These are phyloP conservation scores for Annona cherimola DNA, from an alignment of 164 flowering plant genomes.

Conservation along the genomic window DNA sequence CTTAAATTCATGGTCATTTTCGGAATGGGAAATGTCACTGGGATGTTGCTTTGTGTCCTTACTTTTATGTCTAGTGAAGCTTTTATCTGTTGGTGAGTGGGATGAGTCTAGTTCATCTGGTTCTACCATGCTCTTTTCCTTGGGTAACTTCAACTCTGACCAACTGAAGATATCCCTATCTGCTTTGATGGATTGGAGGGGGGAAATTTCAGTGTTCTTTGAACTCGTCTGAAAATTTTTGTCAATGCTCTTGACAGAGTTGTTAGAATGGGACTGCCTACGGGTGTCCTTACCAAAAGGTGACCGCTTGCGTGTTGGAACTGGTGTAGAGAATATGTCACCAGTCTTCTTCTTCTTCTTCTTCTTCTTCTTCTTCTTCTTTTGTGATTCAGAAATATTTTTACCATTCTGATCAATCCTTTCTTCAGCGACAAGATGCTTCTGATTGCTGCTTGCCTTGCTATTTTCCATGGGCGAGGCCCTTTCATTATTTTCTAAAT, in stretches of 20 bases:
- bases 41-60: conserved; percentile 23
- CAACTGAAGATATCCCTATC: conserved; percentile 25
- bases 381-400: conserved; percentile 21
- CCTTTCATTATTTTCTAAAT: conserved; percentile 44
- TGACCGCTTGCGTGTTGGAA: conserved; percentile 58
- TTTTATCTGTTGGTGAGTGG: conserved; percentile 24
- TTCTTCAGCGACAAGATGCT: conserved; percentile 24
- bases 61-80: conserved; percentile 34
- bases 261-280: conserved; percentile 27
- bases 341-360: conserved; percentile 4
- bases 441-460: conserved; percentile 39
- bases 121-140: conserved; percentile 9
- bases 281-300: conserved; percentile 32
- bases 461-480: conserved; percentile 42
- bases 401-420: conserved; percentile 15
- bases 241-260: conserved; percentile 20
- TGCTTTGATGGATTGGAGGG: conserved; percentile 17
- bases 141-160: conserved; percentile 18
- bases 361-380: conserved; percentile 25
- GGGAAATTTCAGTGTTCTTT: conserved; percentile 8
- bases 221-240: conserved; percentile 22
- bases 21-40: conserved; percentile 23
- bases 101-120: conserved; percentile 38
- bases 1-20: conserved; percentile 28
- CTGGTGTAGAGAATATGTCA: conserved; percentile 30